A percentile compares a stretch with the other conserved stretches of the same genome.
Evolutionary conservation across 306 rosid species (phyloP).

Genomic region (Hippophae tibetana): DNA sequence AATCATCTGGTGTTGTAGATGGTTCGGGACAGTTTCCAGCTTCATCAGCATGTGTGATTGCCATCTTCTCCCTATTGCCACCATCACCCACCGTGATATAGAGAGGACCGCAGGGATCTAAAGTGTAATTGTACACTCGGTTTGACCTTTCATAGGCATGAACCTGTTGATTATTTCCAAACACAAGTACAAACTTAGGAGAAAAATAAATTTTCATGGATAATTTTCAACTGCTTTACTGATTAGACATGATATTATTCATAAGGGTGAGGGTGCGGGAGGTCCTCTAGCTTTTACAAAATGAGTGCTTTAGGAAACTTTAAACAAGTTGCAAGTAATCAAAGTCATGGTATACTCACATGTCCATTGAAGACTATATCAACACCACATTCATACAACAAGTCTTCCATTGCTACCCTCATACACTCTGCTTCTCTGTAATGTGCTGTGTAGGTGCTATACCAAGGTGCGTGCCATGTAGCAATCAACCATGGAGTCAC

Average conservation of each 20-base stretch:
- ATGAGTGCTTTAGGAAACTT: no score
- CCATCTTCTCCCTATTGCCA: constrained; percentile 83
- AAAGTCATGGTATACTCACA: constrained; percentile 31
- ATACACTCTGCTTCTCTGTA: constrained; percentile 92
- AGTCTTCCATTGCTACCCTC: constrained; percentile 77
- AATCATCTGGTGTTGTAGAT: constrained; percentile 37
- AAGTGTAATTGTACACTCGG: constrained; percentile 74
- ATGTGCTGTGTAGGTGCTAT: constrained; percentile 73
- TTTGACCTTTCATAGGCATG: constrained; percentile 91
- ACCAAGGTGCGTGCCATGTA: constrained; percentile 89
- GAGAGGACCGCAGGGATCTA: constrained; percentile 84
- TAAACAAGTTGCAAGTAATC: neutral
- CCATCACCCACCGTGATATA: constrained; percentile 75
- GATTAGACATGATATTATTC: no score
- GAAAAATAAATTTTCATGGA: no score
- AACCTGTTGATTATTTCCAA: constrained; percentile 37
- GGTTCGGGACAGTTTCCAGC: constrained; percentile 87
- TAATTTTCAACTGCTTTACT: no score
- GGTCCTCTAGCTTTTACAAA: no score
- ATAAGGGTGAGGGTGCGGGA: no score
- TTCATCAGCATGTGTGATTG: constrained; percentile 63
- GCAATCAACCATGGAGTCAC: constrained; percentile 94
- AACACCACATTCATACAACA: constrained; percentile 52
- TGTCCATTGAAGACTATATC: constrained; percentile 87
- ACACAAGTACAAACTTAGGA: neutral